Evolutionary conservation across 305 asterid species (phyloP), one percentile per base, ranked within the genome.

Genomic region (Fraxinus baroniana): DNA sequence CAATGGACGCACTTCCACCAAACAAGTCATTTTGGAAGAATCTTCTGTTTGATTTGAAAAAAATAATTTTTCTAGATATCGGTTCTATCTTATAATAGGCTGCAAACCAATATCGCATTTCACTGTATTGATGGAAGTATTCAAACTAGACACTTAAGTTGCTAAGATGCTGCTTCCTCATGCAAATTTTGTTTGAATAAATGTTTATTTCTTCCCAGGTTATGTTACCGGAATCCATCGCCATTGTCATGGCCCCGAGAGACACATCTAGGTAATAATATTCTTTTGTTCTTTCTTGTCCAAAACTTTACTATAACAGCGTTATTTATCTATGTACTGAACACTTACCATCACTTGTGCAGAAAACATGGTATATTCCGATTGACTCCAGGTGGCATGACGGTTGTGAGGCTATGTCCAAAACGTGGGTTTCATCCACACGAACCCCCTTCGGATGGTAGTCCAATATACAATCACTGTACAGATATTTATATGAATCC

Each of bases 141-240:
- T 28, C 41, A 70, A 30, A 70, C 75, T 28, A 30, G 32, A 32
- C 35, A 32, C 35, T 32, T 32, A 32, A 3, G 35, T 32, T 32
- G 35, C 35, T 32, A 32, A 32, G 35, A 32, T 32, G 35, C 35
- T 32, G 35, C 35, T 32, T 32, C 35, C 35, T 32, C 35, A 0
- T 32, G 35, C 35, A 32, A 32, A 32, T 32, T 32, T 32, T 32
- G 35, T 32, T 32, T 32, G 36, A 33, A 33, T 95, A 74, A 80
- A 20, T 52, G 22, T 52, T 5, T 52, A 52, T 52, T 77, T 76
- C 60, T 79, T 89, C 7, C 78, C 97, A 94, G 99, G 91, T 95
- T 74, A 95, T 95, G 99, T 87, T 95, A 87, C 98, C 99, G 6
- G 99, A 95, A 92, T 84, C 98, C n/a, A 91, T 94, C 86, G 99